phyloP scores from a whole-genome alignment of 164 flowering plant species.

The Vitis cinerea region DNA sequence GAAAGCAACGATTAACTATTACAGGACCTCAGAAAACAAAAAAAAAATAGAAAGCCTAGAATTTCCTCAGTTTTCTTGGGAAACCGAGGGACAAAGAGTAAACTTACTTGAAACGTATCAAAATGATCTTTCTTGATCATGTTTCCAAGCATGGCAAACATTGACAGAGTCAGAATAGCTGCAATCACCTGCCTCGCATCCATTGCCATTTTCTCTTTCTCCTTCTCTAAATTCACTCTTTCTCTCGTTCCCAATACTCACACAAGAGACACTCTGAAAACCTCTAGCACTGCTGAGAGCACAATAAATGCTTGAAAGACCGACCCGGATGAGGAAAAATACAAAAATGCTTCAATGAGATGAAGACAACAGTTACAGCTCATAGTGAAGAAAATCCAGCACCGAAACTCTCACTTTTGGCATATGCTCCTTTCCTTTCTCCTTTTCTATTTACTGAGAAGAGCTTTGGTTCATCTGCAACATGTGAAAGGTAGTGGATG shows the following conservation, averaged over 20 bases:
- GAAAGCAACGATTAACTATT: too few relatives aligned
- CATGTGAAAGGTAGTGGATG: too few relatives aligned
- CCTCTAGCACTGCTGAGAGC: not conserved
- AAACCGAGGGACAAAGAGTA: not conserved
- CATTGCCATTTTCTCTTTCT: constrained; percentile 1
- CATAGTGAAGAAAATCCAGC: too few relatives aligned
- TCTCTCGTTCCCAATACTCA: not conserved
- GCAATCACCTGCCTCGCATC: constrained; percentile 11
- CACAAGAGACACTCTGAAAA: not conserved
- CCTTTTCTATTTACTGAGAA: too few relatives aligned
- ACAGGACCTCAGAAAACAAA: not conserved
- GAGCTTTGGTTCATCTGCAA: too few relatives aligned
- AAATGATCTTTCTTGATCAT: constrained; percentile 15
- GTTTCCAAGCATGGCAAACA: constrained; percentile 15
- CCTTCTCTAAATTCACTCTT: not conserved
- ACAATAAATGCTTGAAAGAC: not conserved
- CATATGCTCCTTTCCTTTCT: too few relatives aligned
- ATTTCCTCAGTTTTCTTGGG: not conserved
- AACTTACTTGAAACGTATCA: constrained; percentile 5
- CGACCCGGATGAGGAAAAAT: not conserved
- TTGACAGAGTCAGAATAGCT: constrained; percentile 10
- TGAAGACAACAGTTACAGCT: too few relatives aligned
- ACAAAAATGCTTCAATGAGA: too few relatives aligned
- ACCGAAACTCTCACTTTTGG: too few relatives aligned
- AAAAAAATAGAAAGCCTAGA: not conserved